Base-by-base conservation (phyloP, 768 basidiomycete species). In the Botryobasidium botryosum region DNA sequence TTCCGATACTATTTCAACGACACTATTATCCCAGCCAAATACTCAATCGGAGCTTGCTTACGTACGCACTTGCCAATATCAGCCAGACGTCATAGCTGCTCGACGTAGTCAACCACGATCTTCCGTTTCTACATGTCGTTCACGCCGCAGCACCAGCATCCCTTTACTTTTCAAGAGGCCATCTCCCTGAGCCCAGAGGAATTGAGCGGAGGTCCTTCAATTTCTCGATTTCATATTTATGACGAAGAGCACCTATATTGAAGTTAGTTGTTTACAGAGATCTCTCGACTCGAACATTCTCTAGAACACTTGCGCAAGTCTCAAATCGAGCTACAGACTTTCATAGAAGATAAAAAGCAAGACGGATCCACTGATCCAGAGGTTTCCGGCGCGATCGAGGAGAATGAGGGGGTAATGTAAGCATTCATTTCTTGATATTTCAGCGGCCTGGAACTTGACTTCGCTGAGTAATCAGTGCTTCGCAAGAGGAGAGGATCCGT, bases 361-460 rank as follows among this genome's bases (percentile, higher is more conserved):
- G 47, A 62, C 5, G 58, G 57, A 33, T 57, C 59, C 43, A 57
- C 59, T 3, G 82, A 84, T 56, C 60, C 62, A 5, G 81, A 82
- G 40, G 56, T 84, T 6, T 55, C 53, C 26, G 65, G 69, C 37
- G 82, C 77, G 7, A 59, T 76, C 6, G 65, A 73, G 45, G 85
- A 88, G 60, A 88, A 88, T 55, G 65, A 75, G 52, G 59, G 52
- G 2, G 78, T 80, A 33, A 81, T 88, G 84, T 77, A 4, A 32
- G 43, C 26, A 17, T n/a, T n/a, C n/a, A n/a, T n/a, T 28, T 13
- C 17, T 36, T 36, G 47, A 47, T 42, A n/a, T 40, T 28, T 18
- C 26, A 20, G 13, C 40, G 37, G 40, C 38, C 4, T 20, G 31
- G 32, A 35, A 29, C 36, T 44, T 32, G 43, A 6, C 35, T 37